phyloP scores from a whole-genome alignment of 495 filamentous ascomycete genomes.

The Aspergillus mulundensis region DNA sequence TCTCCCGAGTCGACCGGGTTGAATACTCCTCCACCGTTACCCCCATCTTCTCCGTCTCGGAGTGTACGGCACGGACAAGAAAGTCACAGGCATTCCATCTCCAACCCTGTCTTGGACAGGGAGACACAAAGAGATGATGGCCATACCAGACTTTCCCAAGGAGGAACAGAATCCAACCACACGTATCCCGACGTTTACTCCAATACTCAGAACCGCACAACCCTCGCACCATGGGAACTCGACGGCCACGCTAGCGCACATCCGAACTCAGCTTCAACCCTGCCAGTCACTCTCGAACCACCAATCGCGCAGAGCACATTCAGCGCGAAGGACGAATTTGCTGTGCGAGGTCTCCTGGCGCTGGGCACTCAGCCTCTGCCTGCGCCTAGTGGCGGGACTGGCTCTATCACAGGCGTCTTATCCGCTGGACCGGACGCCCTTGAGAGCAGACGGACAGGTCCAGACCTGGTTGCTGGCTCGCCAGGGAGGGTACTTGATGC shows the following conservation, averaged over 20 bases:
- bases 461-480: neutral
- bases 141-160: neutral
- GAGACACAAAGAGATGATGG: neutral
- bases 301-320: constrained; percentile 11
- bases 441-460: neutral
- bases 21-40: neutral
- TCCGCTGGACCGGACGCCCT: neutral
- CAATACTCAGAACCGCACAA: neutral
- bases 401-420: neutral
- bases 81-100: neutral
- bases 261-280: neutral
- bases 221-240: neutral
- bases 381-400: neutral
- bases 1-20: neutral
- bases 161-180: neutral
- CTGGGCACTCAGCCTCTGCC: constrained; percentile 20
- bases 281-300: neutral
- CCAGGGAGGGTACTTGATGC: neutral
- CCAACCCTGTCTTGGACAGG: neutral
- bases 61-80: neutral
- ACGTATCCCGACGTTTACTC: neutral
- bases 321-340: constrained; percentile 31
- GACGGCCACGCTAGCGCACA: neutral
- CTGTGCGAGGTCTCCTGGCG: constrained; percentile 31
- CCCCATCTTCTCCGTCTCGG: neutral